Base-by-base conservation (phyloP, 441 rosid species). In the Croton setiger region DNA sequence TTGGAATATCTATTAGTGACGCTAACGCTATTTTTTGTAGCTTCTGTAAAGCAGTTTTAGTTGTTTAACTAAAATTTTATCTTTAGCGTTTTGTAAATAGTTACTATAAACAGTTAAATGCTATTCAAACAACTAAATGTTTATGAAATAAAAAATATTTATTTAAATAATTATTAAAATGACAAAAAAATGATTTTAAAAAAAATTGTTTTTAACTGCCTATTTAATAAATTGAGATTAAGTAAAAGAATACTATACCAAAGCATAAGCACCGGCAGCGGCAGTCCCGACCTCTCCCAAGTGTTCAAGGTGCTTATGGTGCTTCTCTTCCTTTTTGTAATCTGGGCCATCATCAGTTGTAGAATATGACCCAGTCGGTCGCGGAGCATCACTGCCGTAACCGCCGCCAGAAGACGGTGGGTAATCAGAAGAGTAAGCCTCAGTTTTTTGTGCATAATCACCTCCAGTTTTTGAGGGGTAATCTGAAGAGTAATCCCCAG, bases 311-410 rank as follows among this genome's bases (percentile, higher is more conserved):
- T 74, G 86, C 74, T 82, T 82, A 78, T 83, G 89, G 70, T 85
- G 89, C 82, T 86, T 83, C 82, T 86, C 89, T 74, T 86, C 87
- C 75, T 79, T 77, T 70, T 56, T 48, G 67, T 80, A 80, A 57
- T 82, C 89, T 9, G 57, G 18, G 5, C 8, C 51, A 47, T 44
- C 66, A 51, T 21, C 47, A 39, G 6, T 8, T 13, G 63, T 47
- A 15, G 51, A 47, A 17, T 47, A 47, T 4, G 5, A 18, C 33
- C 68, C 47, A 45, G 39, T 58, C 60, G 35, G 14, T 2, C 18
- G 33, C 0, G n/a, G 35, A 15, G 33, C 39, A 27, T 57, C 60
- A 4, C 18, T 53, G 0, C 15, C 13, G 49, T 45, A 45, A 13
- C 15, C 49, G 1, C 17, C 49, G 13, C 49, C 49, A 11, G 49